Conservation (phyloP, 1,284 basidiomycete species). For the Sporisorium sorghi region DNA sequence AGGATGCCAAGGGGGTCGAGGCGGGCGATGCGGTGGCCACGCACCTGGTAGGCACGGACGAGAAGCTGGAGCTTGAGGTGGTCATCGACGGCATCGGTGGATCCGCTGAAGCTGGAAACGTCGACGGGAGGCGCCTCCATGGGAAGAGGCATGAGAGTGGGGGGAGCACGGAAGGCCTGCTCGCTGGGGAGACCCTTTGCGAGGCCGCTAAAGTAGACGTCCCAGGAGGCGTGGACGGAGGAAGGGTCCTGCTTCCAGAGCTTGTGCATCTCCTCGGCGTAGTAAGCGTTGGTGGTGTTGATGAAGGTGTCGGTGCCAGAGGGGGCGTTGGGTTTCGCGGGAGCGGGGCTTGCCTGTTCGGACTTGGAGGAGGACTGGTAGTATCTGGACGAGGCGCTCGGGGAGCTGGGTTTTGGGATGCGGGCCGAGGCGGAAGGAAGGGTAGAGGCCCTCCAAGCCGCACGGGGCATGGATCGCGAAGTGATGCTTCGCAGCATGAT, state of each 20-base stretch:
- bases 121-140: constrained; percentile 84
- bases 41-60: constrained; percentile 96
- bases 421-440: constrained; percentile 46
- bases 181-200: constrained; percentile 86
- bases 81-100: constrained; percentile 82
- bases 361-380: constrained; percentile 50
- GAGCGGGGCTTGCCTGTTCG: constrained; percentile 48
- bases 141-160: constrained; percentile 76
- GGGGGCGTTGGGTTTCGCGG: constrained; percentile 55
- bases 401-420: constrained; percentile 24
- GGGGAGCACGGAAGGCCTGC: constrained; percentile 87
- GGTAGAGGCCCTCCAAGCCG: constrained; percentile 42
- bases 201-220: constrained; percentile 91
- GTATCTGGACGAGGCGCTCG: constrained; percentile 28
- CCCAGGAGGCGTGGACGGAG: constrained; percentile 94
- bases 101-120: constrained; percentile 73
- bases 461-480: constrained; percentile 46
- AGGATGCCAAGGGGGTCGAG: constrained; percentile 94
- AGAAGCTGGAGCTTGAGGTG: constrained; percentile 79
- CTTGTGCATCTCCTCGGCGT: constrained; percentile 82
- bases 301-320: constrained; percentile 62
- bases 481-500: constrained; percentile 53
- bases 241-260: constrained; percentile 76
- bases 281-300: constrained; percentile 87
- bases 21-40: constrained; percentile 94